Evolutionary conservation across 2,329 filamentous ascomycete genomes (phyloP), one percentile per base, ranked within the genome.

Genomic region (Anisogramma anomala): DNA sequence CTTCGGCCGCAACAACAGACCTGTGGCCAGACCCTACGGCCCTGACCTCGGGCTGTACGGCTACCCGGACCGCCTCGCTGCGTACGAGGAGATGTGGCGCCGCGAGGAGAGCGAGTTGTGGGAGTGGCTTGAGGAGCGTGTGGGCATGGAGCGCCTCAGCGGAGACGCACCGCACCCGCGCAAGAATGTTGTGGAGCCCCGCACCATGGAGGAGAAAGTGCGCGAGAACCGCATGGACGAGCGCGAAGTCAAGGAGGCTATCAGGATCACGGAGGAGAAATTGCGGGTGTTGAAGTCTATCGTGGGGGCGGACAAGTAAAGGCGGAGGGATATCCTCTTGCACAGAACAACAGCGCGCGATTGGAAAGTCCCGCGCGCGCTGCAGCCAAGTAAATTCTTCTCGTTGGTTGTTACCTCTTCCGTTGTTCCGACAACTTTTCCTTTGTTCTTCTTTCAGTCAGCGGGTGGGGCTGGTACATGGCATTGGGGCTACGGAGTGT

Each of bases 1-100:
- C 0, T 74, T 77, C 43, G 74, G 76, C 1, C 64, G 67, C 39
- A 63, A 58, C 10, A 60, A 62, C 9, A 58, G 61, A 49, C 57
- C 58, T 39, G 56, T 55, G 33, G 54, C 60, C 15, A 49, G 58
- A 22, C 55, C 58, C 1, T 66, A 60, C 43, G 60, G 61, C 6
- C 59, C 58, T 32, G 60, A 61, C 5, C 50, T 66, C 42, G 59
- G 59, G 2, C 66, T 62, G 52, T 48, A 64, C 48, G 52, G 58
- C 53, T 64, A 64, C 19, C 72, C 83, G 0, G 78, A 88, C 41
- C 75, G 87, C 5, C 64, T 87, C 13, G 78, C 82, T 2, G 86
- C 84, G 0, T 96, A 95, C 57, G 88, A 96, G 51, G 84, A 94
- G 61, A 82, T 96, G 55, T 98, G 89, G 88, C 72, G 78, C 26